phyloP scores from a whole-genome alignment of 768 basidiomycete species.

The Chalciporus chontae region DNA sequence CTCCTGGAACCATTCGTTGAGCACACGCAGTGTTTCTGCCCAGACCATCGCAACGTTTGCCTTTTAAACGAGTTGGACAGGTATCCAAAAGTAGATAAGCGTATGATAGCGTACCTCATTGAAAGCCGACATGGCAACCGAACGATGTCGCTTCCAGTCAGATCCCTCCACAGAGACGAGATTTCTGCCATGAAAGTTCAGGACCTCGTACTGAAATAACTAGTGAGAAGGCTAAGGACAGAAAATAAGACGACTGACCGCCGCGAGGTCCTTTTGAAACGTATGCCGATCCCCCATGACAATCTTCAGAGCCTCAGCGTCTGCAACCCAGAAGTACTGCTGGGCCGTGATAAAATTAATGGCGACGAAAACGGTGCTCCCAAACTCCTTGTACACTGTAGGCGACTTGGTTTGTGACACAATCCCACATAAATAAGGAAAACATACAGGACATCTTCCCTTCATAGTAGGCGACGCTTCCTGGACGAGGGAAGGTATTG shows the following conservation, averaged over 20 bases:
- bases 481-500: conserved; percentile 33
- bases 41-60: conserved; percentile 48
- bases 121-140: conserved; percentile 46
- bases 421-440: neutral
- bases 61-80: conserved; percentile 19
- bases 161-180: conserved; percentile 40
- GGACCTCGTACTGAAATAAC: conserved; percentile 33
- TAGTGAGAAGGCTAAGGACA: neutral
- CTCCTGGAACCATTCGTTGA: conserved; percentile 41
- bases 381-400: conserved; percentile 37
- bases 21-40: conserved; percentile 39
- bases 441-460: conserved; percentile 36
- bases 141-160: conserved; percentile 48
- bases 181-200: conserved; percentile 47
- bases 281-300: conserved; percentile 31
- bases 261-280: conserved; percentile 39
- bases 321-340: conserved; percentile 40
- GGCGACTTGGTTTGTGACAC: neutral
- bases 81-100: too few relatives aligned
- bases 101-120: conserved; percentile 36
- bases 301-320: conserved; percentile 39
- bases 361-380: conserved; percentile 39
- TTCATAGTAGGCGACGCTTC: conserved; percentile 32
- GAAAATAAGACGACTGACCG: neutral
- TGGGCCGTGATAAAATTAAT: conserved; percentile 30